Evolutionary conservation across 495 filamentous ascomycete species (phyloP), one percentile per base, ranked within the genome.

Genomic region (Tetracladium setigerum): DNA sequence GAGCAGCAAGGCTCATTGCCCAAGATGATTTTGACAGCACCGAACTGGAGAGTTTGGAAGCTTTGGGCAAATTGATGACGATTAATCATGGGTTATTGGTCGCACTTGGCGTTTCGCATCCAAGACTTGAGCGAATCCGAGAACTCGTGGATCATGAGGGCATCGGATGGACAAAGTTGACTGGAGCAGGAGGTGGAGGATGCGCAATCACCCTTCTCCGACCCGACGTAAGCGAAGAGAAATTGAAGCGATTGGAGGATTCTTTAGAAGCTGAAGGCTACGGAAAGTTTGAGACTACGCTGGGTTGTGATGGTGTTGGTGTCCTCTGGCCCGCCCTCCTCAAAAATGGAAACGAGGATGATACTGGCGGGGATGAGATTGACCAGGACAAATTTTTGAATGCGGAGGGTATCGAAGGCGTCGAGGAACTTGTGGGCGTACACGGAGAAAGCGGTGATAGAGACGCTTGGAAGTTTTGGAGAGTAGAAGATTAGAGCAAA

Each of bases 161-260:
- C n/a, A 83, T 95, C 45, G 92, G 92, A 30, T 96, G 89, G 88
- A 94, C 92, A 5, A 98, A 98, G 61, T 75, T 98, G 39, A 98
- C 92, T 1, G 92, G 92, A 46, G 92, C 90, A 5, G 92, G 92
- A 11, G 92, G 91, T 4, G 92, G 92, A 33, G 92, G 92, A 1
- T 95, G 92, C 63, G 89, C 89, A 1, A 96, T 98, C 56, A 92
- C 90, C 3, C 66, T 98, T 5, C 70, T 97, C 33, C 86, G 82
- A 47, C 87, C 89, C 0, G 65, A 50, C 19, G 62, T 72, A 5
- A 48, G 69, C 1, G 34, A 51, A 27, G 68, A 78, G 38, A 76
- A 67, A 46, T 53, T 87, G 39, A 59, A 71, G 17, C 63, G 71
- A 2, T 70, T 98, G 16, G 77, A 91, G 57, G 46, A 62, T 5